Evolutionary conservation across 805 yeast genomes (phyloP).

Genomic region (Vanderwaltozyma polyspora): DNA sequence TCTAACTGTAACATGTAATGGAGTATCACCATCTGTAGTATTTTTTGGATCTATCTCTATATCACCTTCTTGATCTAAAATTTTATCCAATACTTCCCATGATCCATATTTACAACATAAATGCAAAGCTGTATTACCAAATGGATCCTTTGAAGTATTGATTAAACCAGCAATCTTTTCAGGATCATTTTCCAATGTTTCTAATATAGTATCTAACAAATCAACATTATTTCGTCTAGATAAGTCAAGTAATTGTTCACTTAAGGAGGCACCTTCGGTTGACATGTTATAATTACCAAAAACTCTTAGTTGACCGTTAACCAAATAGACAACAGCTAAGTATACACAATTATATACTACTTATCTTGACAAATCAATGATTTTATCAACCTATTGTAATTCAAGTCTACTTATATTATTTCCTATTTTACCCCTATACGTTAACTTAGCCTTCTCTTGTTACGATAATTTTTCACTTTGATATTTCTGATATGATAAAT

Average conservation of each 20-base stretch:
- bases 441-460: no score
- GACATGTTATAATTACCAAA: slow-evolving; percentile 1
- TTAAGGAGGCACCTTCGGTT: slow-evolving; percentile 60
- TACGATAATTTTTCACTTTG: no score
- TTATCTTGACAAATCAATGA: no score
- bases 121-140: slow-evolving; percentile 75
- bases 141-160: slow-evolving; percentile 61
- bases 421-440: no score
- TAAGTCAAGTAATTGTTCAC: slow-evolving; percentile 76
- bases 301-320: no score
- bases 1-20: slow-evolving; percentile 75
- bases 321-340: no score
- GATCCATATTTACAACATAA: slow-evolving; percentile 73
- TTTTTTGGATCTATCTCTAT: slow-evolving; percentile 80
- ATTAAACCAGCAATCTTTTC: slow-evolving; percentile 37
- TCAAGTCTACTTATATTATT: no score
- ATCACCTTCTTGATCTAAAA: slow-evolving; percentile 72
- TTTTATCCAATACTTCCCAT: slow-evolving; percentile 71
- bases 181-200: slow-evolving; percentile 28
- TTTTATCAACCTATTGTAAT: no score
- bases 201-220: slow-evolving; percentile 47
- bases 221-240: slow-evolving; percentile 83
- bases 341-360: no score
- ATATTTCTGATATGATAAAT: no score
- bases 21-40: slow-evolving; percentile 69